phyloP scores from a whole-genome alignment of 139 green algal species.

The Picochlorum sp. region DNA sequence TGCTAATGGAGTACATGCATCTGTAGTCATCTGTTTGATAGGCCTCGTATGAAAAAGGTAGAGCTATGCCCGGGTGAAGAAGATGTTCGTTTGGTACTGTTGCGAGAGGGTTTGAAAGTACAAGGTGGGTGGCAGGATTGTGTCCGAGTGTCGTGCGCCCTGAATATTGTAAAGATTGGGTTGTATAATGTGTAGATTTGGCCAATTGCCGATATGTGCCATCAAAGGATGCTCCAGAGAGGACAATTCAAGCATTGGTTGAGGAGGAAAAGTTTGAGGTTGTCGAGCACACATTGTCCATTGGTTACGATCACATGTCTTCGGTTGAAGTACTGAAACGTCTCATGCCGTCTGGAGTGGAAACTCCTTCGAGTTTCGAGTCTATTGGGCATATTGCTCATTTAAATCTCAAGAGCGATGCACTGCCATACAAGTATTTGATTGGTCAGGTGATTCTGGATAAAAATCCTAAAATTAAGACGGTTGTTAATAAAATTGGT shows the following conservation, averaged over 20 bases:
- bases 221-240: too few relatives aligned
- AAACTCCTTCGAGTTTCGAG: slow-evolving; percentile 89
- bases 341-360: slow-evolving; percentile 56
- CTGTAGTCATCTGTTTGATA: neutral
- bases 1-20: neutral
- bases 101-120: slow-evolving; percentile 3
- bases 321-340: slow-evolving; percentile 30
- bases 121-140: neutral
- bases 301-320: neutral
- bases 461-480: slow-evolving; percentile 86
- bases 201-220: too few relatives aligned
- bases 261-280: neutral
- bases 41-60: neutral
- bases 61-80: neutral
- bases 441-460: slow-evolving; percentile 83
- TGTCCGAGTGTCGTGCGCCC: too few relatives aligned
- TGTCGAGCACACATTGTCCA: neutral
- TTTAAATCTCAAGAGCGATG: slow-evolving; percentile 84
- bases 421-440: slow-evolving; percentile 69
- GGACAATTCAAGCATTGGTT: too few relatives aligned
- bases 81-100: neutral
- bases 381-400: slow-evolving; percentile 93
- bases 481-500: slow-evolving; percentile 93
- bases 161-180: too few relatives aligned
- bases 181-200: too few relatives aligned